Base-by-base conservation (phyloP, 176 grass and related monocot species). In the Hyparrhenia diplandra region DNA sequence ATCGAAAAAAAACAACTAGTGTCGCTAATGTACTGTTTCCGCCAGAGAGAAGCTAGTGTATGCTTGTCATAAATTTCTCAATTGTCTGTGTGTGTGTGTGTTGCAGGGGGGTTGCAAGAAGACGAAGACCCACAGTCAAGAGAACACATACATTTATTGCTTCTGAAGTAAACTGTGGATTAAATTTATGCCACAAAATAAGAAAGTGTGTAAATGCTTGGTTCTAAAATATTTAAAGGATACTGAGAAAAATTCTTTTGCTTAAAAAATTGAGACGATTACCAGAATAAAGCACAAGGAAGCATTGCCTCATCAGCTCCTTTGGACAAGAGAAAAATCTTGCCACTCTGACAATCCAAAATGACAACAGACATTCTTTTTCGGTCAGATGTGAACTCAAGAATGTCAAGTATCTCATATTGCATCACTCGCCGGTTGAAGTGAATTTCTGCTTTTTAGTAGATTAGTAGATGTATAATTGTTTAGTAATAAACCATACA, bases 351-450 rank as follows among this genome's bases (percentile, higher is more conserved):
- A 85, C 81, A 92, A 71, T 98, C 92, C 54, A 71, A 89, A 32
- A 94, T 71, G 8, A 98, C 86, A 52, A 94, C 71, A 68, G 92
- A 98, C 95, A 98, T 98, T 91, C 88, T 91, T 89, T 98, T 98
- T 42, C 95, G 85, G 79, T 98, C 95, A 89, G 95, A 98, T 85
- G 95, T 98, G 61, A 98, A 98, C 82, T 94, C 95, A 76, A 98
- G 86, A 83, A 92, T 85, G 58, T 98, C 92, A 81, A 98, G 84
- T 81, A 94, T 83, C 81, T 98, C 88, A 73, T 92, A 94, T 37
- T 89, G 89, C 77, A 94, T 78, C 31, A 82, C 47, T 55, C 59
- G 80, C 24, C 88, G 83, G 82, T 92, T 98, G 76, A 91, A 94
- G 81, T 92, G 89, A 55, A 91, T 81, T 88, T 90, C 95, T 98